Base-by-base conservation (phyloP, 352 stramenopile genomes). In the Pythium sukuiense region DNA sequence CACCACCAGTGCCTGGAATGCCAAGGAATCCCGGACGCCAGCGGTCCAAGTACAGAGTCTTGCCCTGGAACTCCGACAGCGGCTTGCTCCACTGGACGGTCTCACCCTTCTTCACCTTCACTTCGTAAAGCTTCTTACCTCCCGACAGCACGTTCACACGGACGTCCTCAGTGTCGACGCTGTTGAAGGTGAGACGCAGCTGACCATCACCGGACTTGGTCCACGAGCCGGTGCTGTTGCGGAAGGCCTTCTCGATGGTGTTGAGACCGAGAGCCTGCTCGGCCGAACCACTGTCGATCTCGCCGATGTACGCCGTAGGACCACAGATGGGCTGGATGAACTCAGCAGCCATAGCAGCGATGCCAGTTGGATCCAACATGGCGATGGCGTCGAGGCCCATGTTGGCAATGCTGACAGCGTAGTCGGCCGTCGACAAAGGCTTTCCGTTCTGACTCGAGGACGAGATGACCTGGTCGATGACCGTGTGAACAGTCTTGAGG, bases 21-120 rank as follows among this genome's bases (percentile, higher is more conserved):
- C 79, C 76, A 4, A 88, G 64, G 53, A 88, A 76, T 6, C 76
- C 77, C 4, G 79, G 65, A 11, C 84, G 81, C 79, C 80, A 90
- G 11, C 82, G 81, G 74, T 89, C 81, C 56, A 90, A 27, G 71
- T 89, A 92, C 52, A 90, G 26, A 8, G 83, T 92, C 75, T 85
- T 88, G 61, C 74, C 70, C 53, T 74, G 65, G 48, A 90, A 46
- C 27, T 72, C 65, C 0, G 46, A 27, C 11, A 86, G 50, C 3
- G 61, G 73, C 20, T 73, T 74, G 2, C 65, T 76, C 77, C 79
- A 88, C 24, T 30, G 55, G 0, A 76, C 76, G 13, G 63, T 80
- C 27, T 55, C 24, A 3, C 77, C 76, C 24, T 76, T 72, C 16
- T 65, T 53, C 4, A 89, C 68, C 1, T 73, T 39, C 6, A 88